A percentile compares a stretch with the other conserved stretches of the same genome.
phyloP scores from a whole-genome alignment of 2,329 filamentous ascomycete genomes.

The Cladosporium sp. region DNA sequence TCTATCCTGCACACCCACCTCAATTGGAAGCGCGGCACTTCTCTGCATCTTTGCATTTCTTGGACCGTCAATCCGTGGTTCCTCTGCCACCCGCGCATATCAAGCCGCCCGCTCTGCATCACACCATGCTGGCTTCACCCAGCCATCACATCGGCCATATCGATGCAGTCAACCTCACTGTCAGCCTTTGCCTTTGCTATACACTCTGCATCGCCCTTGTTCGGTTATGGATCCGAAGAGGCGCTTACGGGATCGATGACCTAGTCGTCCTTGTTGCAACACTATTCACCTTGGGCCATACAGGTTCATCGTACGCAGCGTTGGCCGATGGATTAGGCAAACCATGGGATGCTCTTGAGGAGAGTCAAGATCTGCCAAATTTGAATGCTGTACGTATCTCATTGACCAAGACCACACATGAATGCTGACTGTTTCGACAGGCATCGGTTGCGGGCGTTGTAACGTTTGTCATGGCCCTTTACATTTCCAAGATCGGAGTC shows the following conservation, averaged over 20 bases:
- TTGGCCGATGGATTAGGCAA: conserved; percentile 26
- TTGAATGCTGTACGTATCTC: conserved; percentile 18
- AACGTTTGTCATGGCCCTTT: conserved; percentile 27
- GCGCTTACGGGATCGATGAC: conserved; percentile 28
- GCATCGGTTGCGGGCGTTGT: conserved; percentile 25
- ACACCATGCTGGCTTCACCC: conserved; percentile 1
- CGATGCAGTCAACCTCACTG: conserved; percentile 23
- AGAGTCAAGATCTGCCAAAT: conserved; percentile 15
- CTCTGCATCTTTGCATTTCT: neutral
- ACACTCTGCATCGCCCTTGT: conserved; percentile 27
- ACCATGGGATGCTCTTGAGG: conserved; percentile 20
- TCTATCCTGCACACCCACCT: neutral
- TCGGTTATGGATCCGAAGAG: conserved; percentile 27
- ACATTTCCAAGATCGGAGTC: conserved; percentile 30
- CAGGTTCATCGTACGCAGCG: conserved; percentile 26
- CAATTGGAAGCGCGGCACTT: neutral
- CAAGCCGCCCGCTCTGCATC: conserved; percentile 5
- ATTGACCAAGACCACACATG: too few relatives aligned
- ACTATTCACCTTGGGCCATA: conserved; percentile 25
- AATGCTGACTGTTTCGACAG: conserved; percentile 13
- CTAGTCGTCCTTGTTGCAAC: conserved; percentile 27
- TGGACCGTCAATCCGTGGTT: conserved; percentile 3
- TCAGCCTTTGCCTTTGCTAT: conserved; percentile 31
- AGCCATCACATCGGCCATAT: neutral
- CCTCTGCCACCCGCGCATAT: conserved; percentile 3